phyloP scores from a whole-genome alignment of 1,284 basidiomycete species.

The Cutaneotrichosporon sp. region DNA sequence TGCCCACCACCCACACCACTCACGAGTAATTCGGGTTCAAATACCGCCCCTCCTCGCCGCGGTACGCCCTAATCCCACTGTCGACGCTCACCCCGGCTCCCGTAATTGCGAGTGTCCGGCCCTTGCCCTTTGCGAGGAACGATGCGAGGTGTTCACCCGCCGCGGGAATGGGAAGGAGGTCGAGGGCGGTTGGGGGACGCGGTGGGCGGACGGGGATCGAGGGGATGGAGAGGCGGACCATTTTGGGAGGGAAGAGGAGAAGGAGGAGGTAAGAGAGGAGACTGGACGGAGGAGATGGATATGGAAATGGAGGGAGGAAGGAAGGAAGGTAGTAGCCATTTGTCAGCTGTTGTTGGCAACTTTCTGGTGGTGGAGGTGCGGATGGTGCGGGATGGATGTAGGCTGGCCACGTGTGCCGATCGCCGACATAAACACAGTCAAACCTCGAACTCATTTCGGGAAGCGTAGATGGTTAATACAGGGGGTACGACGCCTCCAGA shows the following conservation, averaged over 20 bases:
- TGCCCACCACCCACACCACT: slow-evolving; percentile 41
- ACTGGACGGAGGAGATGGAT: neutral
- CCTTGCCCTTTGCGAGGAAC: slow-evolving; percentile 68
- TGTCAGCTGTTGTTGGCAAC: neutral
- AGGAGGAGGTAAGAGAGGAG: neutral
- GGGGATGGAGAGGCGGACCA: slow-evolving; percentile 68
- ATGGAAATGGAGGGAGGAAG: neutral
- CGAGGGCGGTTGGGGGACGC: slow-evolving; percentile 52
- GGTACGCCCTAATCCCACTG: slow-evolving; percentile 83
- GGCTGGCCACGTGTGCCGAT: neutral
- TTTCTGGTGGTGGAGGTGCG: neutral
- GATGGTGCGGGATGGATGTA: neutral
- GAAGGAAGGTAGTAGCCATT: neutral
- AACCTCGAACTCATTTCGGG: neutral
- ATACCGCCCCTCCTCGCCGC: slow-evolving; percentile 77
- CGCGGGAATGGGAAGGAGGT: slow-evolving; percentile 54
- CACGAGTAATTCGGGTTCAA: slow-evolving; percentile 89
- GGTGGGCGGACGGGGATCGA: slow-evolving; percentile 65
- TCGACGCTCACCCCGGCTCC: slow-evolving; percentile 92
- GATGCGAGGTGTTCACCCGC: slow-evolving; percentile 65
- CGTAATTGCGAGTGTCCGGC: slow-evolving; percentile 66
- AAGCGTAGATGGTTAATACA: neutral
- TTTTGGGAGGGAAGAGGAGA: slow-evolving; percentile 9
- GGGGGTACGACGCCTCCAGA: neutral
- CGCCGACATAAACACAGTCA: neutral